Conservation (phyloP, 148 eudicot species). For the Bassia scoparia region DNA sequence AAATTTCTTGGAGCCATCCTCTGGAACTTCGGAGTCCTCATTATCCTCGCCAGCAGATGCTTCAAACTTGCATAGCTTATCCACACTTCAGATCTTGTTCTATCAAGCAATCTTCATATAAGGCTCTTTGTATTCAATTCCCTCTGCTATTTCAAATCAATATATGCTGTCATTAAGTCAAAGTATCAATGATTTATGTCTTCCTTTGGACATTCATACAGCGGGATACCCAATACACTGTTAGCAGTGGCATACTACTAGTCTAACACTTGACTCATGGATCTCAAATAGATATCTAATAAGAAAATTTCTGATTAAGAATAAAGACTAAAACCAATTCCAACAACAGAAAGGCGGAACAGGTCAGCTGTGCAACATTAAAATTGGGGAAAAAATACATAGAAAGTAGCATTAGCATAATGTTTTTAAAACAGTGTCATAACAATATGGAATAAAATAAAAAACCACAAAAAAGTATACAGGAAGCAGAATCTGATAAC, state of each 20-base stretch:
- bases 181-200: background rate
- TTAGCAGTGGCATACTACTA: background rate
- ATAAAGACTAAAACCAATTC: background rate
- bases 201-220: background rate
- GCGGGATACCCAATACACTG: background rate
- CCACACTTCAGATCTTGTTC: slow-evolving; percentile 94
- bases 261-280: background rate
- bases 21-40: slow-evolving; percentile 37
- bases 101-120: slow-evolving; percentile 89
- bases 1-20: slow-evolving; percentile 34
- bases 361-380: background rate
- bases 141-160: slow-evolving; percentile 82
- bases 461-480: background rate
- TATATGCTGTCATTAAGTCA: slow-evolving; percentile 52
- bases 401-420: background rate
- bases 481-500: background rate
- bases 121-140: slow-evolving; percentile 67
- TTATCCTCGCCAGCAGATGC: slow-evolving; percentile 55
- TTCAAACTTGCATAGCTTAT: slow-evolving; percentile 90
- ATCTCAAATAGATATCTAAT: background rate
- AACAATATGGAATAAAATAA: background rate
- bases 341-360: background rate
- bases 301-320: background rate
- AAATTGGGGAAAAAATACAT: background rate
- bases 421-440: background rate